phyloP scores from a whole-genome alignment of 208 protist genomes.

The Strigomonas culicis region DNA sequence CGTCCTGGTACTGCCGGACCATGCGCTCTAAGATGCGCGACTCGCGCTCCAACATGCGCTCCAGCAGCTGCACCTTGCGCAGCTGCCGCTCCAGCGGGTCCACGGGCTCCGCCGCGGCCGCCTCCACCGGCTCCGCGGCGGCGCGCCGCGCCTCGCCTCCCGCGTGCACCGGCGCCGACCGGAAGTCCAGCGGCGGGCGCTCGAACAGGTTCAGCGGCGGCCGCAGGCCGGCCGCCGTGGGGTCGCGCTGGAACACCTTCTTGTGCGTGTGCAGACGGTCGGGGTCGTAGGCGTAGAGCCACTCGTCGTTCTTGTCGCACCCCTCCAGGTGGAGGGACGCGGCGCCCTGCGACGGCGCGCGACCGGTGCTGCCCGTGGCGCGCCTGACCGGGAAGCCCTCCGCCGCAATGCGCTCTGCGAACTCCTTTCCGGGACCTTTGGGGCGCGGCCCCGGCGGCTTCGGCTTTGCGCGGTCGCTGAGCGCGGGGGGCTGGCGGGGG shows the following conservation, averaged over 20 bases:
- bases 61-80: background rate
- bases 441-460: slow-evolving; percentile 13
- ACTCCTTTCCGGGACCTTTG: slow-evolving; percentile 34
- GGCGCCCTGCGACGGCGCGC: background rate
- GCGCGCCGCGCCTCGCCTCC: background rate
- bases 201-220: slow-evolving; percentile 19
- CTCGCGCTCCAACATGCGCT: background rate
- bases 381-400: slow-evolving; percentile 46
- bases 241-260: slow-evolving; percentile 5
- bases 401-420: slow-evolving; percentile 27
- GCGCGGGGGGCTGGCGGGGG: too few species aligned
- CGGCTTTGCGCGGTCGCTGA: too few species aligned
- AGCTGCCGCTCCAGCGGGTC: background rate
- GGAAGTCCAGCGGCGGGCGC: background rate
- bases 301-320: too few species aligned
- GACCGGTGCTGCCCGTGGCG: too few species aligned
- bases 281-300: slow-evolving; percentile 14
- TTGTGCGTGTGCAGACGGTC: slow-evolving; percentile 20
- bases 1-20: too few species aligned
- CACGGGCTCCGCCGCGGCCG: background rate
- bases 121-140: background rate
- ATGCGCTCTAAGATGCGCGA: too few species aligned
- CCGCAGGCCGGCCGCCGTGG: too few species aligned
- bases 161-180: background rate
- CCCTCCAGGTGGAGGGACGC: too few species aligned